These are phyloP conservation scores for Candida palmyrensis DNA, from an alignment of 805 yeast genomes.

Conservation along the genomic window DNA sequence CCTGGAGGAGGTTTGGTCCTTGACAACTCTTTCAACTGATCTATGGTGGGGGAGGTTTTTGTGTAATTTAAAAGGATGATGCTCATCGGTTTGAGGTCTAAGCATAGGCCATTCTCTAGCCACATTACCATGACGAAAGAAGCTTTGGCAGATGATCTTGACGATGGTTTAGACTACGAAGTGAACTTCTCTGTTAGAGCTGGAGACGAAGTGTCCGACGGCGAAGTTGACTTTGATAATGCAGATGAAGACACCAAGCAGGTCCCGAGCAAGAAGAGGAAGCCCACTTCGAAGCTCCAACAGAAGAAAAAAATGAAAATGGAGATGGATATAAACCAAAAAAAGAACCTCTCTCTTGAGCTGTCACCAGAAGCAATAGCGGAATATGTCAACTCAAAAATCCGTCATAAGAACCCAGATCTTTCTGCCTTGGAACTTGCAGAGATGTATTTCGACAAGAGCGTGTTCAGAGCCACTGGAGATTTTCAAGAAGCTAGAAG, in stretches of 20 bases:
- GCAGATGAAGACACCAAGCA: conserved; percentile 21
- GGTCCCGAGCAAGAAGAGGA: conserved; percentile 15
- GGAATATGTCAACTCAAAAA: conserved; percentile 58
- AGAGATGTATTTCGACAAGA: conserved; percentile 55
- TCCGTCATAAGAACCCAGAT: conserved; percentile 58
- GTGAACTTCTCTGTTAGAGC: conserved; percentile 36
- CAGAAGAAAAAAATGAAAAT: conserved; percentile 63
- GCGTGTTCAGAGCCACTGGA: conserved; percentile 57
- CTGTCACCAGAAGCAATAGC: conserved; percentile 53
- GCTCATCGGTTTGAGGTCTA: too few species aligned
- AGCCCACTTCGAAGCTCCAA: conserved; percentile 41
- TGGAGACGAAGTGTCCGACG: conserved; percentile 19
- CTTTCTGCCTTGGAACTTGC: conserved; percentile 71
- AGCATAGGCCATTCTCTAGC: too few species aligned
- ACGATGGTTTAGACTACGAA: conserved; percentile 68
- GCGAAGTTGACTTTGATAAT: conserved; percentile 19
- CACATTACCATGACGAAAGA: conserved; percentile 4
- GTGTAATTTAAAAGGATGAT: too few species aligned
- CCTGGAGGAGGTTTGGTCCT: too few species aligned
- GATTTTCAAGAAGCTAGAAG: conserved; percentile 48
- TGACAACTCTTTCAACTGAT: too few species aligned
- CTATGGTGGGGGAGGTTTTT: too few species aligned
- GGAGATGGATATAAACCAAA: conserved; percentile 58
- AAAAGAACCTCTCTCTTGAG: conserved; percentile 48
- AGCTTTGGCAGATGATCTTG: conserved; percentile 62